Evolutionary conservation across 2,329 filamentous ascomycete genomes (phyloP).

Genomic region (Rugonectria rugulosa): DNA sequence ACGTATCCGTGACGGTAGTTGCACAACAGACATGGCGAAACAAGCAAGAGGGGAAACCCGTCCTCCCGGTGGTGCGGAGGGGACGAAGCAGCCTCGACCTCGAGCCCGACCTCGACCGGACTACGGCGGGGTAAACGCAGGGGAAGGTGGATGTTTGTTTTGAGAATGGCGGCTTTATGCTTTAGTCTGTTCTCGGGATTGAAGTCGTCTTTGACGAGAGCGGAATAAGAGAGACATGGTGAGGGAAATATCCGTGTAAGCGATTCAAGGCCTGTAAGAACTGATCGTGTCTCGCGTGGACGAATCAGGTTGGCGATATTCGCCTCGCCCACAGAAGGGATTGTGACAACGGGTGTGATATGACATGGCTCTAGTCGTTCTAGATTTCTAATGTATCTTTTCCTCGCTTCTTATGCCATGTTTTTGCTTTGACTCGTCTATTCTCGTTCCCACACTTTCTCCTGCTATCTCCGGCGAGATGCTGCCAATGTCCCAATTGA

Average conservation of each 20-base stretch:
- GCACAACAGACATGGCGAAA: constrained; percentile 9
- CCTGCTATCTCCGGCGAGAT: neutral
- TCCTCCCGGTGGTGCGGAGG: neutral
- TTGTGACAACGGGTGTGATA: too few species aligned
- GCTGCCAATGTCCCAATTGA: neutral
- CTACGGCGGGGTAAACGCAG: constrained; percentile 11
- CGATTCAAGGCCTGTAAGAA: too few species aligned
- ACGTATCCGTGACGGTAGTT: constrained; percentile 4
- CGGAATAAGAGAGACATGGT: neutral
- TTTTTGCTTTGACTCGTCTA: too few species aligned
- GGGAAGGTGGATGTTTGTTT: neutral
- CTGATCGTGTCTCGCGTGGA: neutral
- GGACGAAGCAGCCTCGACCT: too few species aligned
- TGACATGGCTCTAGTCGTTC: too few species aligned
- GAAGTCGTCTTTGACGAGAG: neutral
- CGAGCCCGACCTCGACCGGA: constrained; percentile 16
- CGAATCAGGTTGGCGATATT: too few species aligned
- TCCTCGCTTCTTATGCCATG: too few species aligned
- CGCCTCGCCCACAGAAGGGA: too few species aligned
- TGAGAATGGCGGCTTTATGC: neutral
- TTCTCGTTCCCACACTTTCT: too few species aligned
- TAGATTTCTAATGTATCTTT: too few species aligned
- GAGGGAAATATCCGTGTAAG: neutral
- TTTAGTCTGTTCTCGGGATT: neutral
- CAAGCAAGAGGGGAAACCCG: neutral